phyloP scores from a whole-genome alignment of 176 grass and related monocot species.

The Bothriochloa decipiens region DNA sequence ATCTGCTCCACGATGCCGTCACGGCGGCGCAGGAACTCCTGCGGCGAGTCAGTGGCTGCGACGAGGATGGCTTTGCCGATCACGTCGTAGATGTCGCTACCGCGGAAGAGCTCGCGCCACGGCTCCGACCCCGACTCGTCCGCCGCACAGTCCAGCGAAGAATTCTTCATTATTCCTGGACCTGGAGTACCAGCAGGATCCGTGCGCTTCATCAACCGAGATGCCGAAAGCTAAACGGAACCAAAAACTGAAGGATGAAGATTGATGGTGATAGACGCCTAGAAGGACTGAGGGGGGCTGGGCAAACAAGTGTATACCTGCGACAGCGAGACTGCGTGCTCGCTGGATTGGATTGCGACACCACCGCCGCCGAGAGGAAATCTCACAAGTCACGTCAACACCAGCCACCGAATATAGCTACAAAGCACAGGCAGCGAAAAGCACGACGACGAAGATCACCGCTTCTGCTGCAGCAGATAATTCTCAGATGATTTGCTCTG shows the following conservation, averaged over 20 bases:
- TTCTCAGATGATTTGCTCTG: background rate
- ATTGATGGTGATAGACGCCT: background rate
- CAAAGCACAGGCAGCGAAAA: background rate
- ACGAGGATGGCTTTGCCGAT: conserved; percentile 61
- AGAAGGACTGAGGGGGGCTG: background rate
- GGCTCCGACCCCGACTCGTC: conserved; percentile 15
- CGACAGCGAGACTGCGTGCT: background rate
- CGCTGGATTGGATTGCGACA: background rate
- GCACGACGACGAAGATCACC: background rate
- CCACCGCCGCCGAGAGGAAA: background rate
- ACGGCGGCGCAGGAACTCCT: conserved; percentile 50
- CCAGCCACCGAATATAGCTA: background rate
- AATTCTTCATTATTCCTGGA: conserved; percentile 1
- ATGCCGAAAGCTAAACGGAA: conserved; percentile 1
- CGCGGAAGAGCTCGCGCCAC: conserved; percentile 53
- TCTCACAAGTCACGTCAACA: background rate
- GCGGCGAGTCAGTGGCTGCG: conserved; percentile 45
- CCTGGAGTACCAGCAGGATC: background rate
- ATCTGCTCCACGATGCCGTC: conserved; percentile 53
- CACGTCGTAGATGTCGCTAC: conserved; percentile 52
- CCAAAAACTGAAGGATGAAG: background rate
- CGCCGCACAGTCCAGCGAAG: background rate
- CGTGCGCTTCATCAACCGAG: background rate
- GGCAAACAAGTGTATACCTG: background rate
- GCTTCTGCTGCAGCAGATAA: background rate